Evolutionary conservation across 106 monocot species (phyloP).

Genomic region (Hemerocallis citrina): DNA sequence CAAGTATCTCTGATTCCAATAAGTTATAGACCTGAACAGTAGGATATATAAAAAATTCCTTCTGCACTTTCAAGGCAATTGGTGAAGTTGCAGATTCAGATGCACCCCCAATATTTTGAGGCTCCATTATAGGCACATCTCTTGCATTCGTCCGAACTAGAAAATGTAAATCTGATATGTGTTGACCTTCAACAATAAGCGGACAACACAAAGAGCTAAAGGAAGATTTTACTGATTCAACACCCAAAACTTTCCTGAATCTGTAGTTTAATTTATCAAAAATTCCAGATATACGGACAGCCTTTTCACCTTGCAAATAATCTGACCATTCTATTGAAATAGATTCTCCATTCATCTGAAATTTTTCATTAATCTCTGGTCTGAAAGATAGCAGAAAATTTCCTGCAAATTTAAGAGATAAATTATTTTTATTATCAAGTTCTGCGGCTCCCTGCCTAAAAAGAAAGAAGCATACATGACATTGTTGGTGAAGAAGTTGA

Average conservation of each 20-base stretch:
- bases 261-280: slow-evolving; percentile 72
- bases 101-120: slow-evolving; percentile 21
- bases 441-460: not conserved
- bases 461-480: not conserved
- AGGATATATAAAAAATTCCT: slow-evolving; percentile 80
- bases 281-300: slow-evolving; percentile 56
- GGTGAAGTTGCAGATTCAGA: slow-evolving; percentile 27
- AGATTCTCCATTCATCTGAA: slow-evolving; percentile 14
- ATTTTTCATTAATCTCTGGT: slow-evolving; percentile 40
- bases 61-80: slow-evolving; percentile 55
- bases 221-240: slow-evolving; percentile 47
- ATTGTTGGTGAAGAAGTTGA: not conserved
- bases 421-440: not conserved
- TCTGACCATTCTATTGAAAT: slow-evolving; percentile 63
- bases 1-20: slow-evolving; percentile 54
- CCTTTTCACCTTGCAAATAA: slow-evolving; percentile 63
- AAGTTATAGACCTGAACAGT: slow-evolving; percentile 68
- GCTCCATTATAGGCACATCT: slow-evolving; percentile 66
- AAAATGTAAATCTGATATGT: slow-evolving; percentile 53
- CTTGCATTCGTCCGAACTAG: slow-evolving; percentile 55
- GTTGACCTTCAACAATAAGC: slow-evolving; percentile 30
- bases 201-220: slow-evolving; percentile 59
- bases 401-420: slow-evolving; percentile 30
- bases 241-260: slow-evolving; percentile 58
- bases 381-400: slow-evolving; percentile 72